phyloP scores from a whole-genome alignment of 2,329 filamentous ascomycete genomes.

The Colletotrichum orchidophilum region DNA sequence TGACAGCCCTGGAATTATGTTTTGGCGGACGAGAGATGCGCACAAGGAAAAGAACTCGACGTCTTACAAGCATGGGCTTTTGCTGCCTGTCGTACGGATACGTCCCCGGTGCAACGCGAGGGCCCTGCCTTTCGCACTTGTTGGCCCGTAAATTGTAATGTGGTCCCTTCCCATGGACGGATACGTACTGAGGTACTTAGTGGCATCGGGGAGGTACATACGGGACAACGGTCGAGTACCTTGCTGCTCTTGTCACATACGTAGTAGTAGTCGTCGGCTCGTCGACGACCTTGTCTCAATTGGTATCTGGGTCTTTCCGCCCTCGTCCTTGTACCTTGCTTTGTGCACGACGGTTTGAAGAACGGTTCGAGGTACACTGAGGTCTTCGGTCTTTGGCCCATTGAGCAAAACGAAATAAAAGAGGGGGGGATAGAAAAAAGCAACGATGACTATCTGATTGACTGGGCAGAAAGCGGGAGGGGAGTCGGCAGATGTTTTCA shows the following conservation, averaged over 20 bases:
- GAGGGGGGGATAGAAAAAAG: neutral
- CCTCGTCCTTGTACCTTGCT: constrained; percentile 6
- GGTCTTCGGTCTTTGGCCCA: neutral
- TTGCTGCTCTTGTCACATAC: constrained; percentile 15
- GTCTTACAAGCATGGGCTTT: constrained; percentile 19
- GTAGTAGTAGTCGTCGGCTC: neutral
- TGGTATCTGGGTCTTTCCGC: constrained; percentile 7
- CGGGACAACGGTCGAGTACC: constrained; percentile 5
- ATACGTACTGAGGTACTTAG: neutral
- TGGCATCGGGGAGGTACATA: neutral
- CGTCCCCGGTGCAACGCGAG: constrained; percentile 16
- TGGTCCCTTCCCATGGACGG: neutral
- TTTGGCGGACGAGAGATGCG: constrained; percentile 8
- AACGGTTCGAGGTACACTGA: neutral
- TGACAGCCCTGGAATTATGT: neutral
- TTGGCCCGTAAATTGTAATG: neutral
- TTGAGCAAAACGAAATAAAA: neutral
- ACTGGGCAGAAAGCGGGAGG: neutral
- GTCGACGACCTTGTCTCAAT: constrained; percentile 4
- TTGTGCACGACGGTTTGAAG: neutral
- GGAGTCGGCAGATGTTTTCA: neutral
- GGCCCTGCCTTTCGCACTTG: neutral
- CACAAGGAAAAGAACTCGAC: constrained; percentile 13
- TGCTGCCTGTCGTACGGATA: neutral
- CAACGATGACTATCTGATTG: neutral